Percentiles rank a stretch among this genome's conserved stretches.
These are phyloP conservation scores for Mortierella sp. DNA, from an alignment of 371 early-diverging fungal species.

Conservation along the genomic window DNA sequence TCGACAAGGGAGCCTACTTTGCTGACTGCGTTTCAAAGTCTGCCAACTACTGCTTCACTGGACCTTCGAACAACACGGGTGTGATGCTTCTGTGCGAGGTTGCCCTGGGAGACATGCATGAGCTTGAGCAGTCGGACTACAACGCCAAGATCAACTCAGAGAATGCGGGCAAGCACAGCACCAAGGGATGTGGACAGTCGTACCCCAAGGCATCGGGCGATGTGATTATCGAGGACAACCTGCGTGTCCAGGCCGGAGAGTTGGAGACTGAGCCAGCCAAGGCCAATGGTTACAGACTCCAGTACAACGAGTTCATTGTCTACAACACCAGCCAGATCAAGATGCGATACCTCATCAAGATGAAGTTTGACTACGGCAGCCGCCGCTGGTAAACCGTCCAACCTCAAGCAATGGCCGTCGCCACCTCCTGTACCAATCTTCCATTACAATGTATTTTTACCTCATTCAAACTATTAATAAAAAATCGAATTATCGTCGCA, in stretches of 20 bases:
- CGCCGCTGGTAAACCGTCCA: slow-evolving; percentile 12
- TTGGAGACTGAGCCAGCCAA: slow-evolving; percentile 19
- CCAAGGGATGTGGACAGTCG: slow-evolving; percentile 67
- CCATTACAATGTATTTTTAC: not conserved
- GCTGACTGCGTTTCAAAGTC: slow-evolving; percentile 78
- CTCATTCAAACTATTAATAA: not conserved
- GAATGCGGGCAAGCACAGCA: slow-evolving; percentile 62
- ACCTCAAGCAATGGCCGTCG: not conserved
- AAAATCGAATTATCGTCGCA: not conserved
- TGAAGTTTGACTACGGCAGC: slow-evolving; percentile 60
- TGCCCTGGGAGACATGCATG: slow-evolving; percentile 68
- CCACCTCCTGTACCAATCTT: not conserved
- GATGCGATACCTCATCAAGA: slow-evolving; percentile 69
- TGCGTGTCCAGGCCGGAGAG: slow-evolving; percentile 38
- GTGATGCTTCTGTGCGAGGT: slow-evolving; percentile 77
- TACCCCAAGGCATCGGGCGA: slow-evolving; percentile 63
- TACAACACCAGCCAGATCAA: slow-evolving; percentile 70
- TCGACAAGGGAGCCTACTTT: slow-evolving; percentile 82
- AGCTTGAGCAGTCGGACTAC: slow-evolving; percentile 64
- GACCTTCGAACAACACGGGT: slow-evolving; percentile 54
- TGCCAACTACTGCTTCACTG: slow-evolving; percentile 75
- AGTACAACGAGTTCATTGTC: slow-evolving; percentile 69
- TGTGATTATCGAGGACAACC: slow-evolving; percentile 36
- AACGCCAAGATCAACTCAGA: slow-evolving; percentile 61
- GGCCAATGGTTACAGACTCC: slow-evolving; percentile 16